A percentile compares a stretch with the other conserved stretches of the same genome.
These are phyloP conservation scores for Dalbergia oliveri DNA, from an alignment of 306 rosid species.

Conservation along the genomic window DNA sequence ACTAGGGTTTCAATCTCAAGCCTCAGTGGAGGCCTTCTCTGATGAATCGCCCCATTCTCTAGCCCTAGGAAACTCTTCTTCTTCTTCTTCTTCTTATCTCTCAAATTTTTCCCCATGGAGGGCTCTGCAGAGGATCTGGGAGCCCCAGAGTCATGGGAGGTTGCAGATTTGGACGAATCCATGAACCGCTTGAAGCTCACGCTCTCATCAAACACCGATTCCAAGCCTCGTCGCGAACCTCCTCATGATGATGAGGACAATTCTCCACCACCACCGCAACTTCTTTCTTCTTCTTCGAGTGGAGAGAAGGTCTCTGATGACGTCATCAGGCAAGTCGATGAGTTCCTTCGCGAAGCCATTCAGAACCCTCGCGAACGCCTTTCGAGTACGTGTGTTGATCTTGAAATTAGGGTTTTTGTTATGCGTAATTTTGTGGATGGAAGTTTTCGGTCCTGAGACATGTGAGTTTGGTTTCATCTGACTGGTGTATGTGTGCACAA, in stretches of 20 bases:
- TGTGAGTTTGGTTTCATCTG: too few relatives aligned
- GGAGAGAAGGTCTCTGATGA: slow-evolving; percentile 66
- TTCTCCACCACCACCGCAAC: neutral
- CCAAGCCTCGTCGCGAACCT: slow-evolving; percentile 30
- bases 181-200: slow-evolving; percentile 80
- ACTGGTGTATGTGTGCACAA: too few relatives aligned
- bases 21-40: neutral
- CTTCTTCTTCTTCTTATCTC: neutral
- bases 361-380: slow-evolving; percentile 98
- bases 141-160: slow-evolving; percentile 99
- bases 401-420: too few relatives aligned
- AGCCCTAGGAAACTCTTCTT: slow-evolving; percentile 42
- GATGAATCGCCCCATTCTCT: slow-evolving; percentile 30
- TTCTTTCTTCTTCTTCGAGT: slow-evolving; percentile 40
- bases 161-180: slow-evolving; percentile 84
- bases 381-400: slow-evolving; percentile 30
- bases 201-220: slow-evolving; percentile 57
- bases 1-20: slow-evolving; percentile 40
- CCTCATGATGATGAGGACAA: neutral
- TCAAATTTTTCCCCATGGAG: slow-evolving; percentile 62
- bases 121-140: slow-evolving; percentile 91
- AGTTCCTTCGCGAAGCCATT: slow-evolving; percentile 93
- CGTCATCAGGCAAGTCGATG: slow-evolving; percentile 75
- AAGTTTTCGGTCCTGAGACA: too few relatives aligned
- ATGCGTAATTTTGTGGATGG: too few relatives aligned